Percentiles rank a stretch among this genome's conserved stretches.
phyloP scores from a whole-genome alignment of 148 eudicot species.

The Dianthus caryophyllus region DNA sequence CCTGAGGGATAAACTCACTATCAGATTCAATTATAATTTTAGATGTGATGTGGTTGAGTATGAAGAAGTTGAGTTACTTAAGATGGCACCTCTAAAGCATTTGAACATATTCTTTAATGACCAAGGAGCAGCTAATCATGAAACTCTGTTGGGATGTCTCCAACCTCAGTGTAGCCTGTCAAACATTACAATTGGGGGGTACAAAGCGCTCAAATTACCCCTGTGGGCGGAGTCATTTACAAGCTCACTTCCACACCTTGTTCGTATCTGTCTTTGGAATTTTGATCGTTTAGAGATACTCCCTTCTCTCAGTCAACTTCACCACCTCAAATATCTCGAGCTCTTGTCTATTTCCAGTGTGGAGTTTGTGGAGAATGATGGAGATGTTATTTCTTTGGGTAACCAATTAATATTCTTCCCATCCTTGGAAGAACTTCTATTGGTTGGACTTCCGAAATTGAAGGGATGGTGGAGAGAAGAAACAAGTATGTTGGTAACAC shows the following conservation, averaged over 20 bases:
- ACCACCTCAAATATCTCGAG: slow-evolving; percentile 3
- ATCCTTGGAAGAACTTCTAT: slow-evolving; percentile 12
- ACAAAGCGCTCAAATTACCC: slow-evolving; percentile 7
- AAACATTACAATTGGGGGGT: background rate
- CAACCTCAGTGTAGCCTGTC: background rate
- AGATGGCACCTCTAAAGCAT: background rate
- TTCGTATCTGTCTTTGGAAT: background rate
- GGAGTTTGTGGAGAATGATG: slow-evolving; percentile 16
- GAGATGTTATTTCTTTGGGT: background rate
- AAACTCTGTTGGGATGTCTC: slow-evolving; percentile 1
- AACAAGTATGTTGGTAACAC: background rate
- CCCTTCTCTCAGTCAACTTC: slow-evolving; percentile 13
- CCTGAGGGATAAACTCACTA: slow-evolving; percentile 1
- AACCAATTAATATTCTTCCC: slow-evolving; percentile 6
- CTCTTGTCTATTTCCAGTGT: background rate
- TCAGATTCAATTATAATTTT: background rate
- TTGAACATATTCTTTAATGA: background rate
- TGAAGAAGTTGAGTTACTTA: background rate
- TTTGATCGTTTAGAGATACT: background rate
- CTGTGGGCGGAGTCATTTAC: background rate
- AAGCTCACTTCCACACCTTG: slow-evolving; percentile 14
- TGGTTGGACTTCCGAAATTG: background rate
- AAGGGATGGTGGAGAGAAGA: slow-evolving; percentile 22
- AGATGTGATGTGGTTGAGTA: background rate
- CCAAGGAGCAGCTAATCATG: background rate